These are phyloP conservation scores for Pythium myriotylum DNA, from an alignment of 352 stramenopile genomes.

Conservation along the genomic window DNA sequence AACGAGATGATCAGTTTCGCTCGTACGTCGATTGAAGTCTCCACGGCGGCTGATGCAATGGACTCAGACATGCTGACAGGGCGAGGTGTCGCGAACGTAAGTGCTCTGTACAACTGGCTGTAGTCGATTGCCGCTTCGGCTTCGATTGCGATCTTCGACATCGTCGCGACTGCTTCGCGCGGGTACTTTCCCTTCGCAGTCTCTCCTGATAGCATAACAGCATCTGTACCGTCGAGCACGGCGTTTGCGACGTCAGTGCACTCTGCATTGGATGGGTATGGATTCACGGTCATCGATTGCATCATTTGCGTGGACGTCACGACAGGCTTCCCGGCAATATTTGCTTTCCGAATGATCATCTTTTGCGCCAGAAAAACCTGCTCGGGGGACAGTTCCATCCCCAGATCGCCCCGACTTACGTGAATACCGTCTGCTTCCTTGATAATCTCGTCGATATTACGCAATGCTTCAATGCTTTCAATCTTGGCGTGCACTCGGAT, in stretches of 20 bases:
- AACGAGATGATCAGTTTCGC: constrained; percentile 98
- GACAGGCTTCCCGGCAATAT: constrained; percentile 97
- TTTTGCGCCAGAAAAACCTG: constrained; percentile 99
- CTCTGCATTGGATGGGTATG: constrained; percentile 97
- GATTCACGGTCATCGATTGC: constrained; percentile 99
- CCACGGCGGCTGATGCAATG: constrained; percentile 96
- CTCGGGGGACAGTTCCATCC: constrained; percentile 97
- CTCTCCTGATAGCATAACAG: constrained; percentile 99
- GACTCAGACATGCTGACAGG: constrained; percentile 89
- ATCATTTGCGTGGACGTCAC: constrained; percentile 98
- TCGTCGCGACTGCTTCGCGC: constrained; percentile 93
- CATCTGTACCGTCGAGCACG: constrained; percentile 98
- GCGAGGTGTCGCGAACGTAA: constrained; percentile 43
- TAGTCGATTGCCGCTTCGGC: constrained; percentile 87
- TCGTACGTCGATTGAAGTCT: constrained; percentile 96
- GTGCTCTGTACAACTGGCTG: constrained; percentile 62
- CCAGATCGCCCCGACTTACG: constrained; percentile 98
- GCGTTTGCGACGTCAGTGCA: constrained; percentile 99
- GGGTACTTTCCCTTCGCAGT: constrained; percentile 98
- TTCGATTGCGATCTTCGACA: constrained; percentile 92
- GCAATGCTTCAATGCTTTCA: constrained; percentile 97
- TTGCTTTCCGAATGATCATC: constrained; percentile 98
- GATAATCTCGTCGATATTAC: constrained; percentile 98
- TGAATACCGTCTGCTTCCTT: constrained; percentile 98
- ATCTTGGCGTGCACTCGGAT: constrained; percentile 99